Conservation (phyloP, 2,329 filamentous ascomycete species). For the Xenosphaeropsis pyriputrescens region DNA sequence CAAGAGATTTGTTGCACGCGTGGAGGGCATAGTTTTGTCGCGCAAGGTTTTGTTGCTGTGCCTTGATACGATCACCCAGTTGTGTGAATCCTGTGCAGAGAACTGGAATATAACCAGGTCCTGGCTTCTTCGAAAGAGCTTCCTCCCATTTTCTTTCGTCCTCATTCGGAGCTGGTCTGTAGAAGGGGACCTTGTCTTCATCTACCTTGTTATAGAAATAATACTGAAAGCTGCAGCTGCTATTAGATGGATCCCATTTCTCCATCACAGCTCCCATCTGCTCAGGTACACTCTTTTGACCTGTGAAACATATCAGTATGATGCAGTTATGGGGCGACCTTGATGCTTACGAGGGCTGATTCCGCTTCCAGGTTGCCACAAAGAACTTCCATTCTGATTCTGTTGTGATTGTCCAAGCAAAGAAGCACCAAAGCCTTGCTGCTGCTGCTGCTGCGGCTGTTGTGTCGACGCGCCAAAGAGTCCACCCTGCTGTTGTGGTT, state of each 20-base stretch:
- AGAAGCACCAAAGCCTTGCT: conserved; percentile 9
- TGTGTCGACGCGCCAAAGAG: conserved; percentile 18
- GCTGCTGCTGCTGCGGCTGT: conserved; percentile 20
- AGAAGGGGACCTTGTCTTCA: conserved; percentile 60
- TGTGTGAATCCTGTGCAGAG: conserved; percentile 60
- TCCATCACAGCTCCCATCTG: conserved; percentile 56
- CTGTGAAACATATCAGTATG: conserved; percentile 20
- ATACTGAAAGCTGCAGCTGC: conserved; percentile 61
- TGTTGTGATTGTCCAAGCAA: conserved; percentile 2
- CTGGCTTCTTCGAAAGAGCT: conserved; percentile 66
- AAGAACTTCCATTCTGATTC: conserved; percentile 8
- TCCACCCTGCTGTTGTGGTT: conserved; percentile 3
- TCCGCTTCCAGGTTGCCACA: conserved; percentile 15
- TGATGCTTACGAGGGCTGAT: conserved; percentile 13
- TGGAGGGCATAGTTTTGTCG: conserved; percentile 61
- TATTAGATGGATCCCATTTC: conserved; percentile 59
- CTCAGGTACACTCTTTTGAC: conserved; percentile 59
- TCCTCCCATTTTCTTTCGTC: conserved; percentile 74
- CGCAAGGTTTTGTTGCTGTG: conserved; percentile 54
- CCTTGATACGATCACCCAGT: conserved; percentile 56
- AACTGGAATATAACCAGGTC: conserved; percentile 61
- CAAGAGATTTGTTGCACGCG: conserved; percentile 63
- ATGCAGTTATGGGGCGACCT: neutral
- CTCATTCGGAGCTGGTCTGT: conserved; percentile 54
- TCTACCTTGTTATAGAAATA: conserved; percentile 84